Base-by-base conservation (phyloP, 495 filamentous ascomycete species). In the Penicillium tannophilum region DNA sequence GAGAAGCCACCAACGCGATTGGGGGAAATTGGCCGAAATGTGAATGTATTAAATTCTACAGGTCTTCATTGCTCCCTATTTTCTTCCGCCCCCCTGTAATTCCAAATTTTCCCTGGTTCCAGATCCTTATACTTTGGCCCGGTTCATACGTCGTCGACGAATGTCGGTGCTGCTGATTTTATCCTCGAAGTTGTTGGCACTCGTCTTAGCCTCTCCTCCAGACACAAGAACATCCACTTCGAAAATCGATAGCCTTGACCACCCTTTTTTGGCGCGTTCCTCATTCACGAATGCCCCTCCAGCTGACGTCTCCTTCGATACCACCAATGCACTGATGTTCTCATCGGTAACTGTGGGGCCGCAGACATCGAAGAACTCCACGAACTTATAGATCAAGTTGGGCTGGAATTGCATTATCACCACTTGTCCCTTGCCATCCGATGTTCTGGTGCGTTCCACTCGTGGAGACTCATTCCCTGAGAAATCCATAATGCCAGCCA, bases 121-220 rank as follows among this genome's bases (percentile, higher is more conserved):
- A 33, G 26, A 35, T 41, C 55, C 30, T 67, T 42, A 73, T 52
- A 70, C 69, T 60, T 68, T 73, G 23, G 77, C 69, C 48, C 67
- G 63, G 55, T 80, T 68, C 73, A 73, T 74, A 53, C 73, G 73
- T 12, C 74, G 79, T 47, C 80, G 83, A 66, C 86, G 76, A 53
- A 88, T 85, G 61, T 84, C 87, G 1, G 90, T 91, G 72, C 94
- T 97, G 79, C 93, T 96, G 65, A 98, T 89, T 74, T 97, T 98
- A 30, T 82, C 80, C 4, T 87, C 83, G 68, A 93, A 96, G 49
- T 70, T 71, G 35, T 85, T 82, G 19, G 60, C 55, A 10, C 83
- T 53, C 10, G 82, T 81, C 10, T 79, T 68, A 31, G 79, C 70
- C 42, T 88, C 88, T 11, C 82, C 88, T 11, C 82, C 79, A 10